Evolutionary conservation across 2,329 filamentous ascomycete species (phyloP), one percentile per base, ranked within the genome.

Genomic region (Alternaria alternata): DNA sequence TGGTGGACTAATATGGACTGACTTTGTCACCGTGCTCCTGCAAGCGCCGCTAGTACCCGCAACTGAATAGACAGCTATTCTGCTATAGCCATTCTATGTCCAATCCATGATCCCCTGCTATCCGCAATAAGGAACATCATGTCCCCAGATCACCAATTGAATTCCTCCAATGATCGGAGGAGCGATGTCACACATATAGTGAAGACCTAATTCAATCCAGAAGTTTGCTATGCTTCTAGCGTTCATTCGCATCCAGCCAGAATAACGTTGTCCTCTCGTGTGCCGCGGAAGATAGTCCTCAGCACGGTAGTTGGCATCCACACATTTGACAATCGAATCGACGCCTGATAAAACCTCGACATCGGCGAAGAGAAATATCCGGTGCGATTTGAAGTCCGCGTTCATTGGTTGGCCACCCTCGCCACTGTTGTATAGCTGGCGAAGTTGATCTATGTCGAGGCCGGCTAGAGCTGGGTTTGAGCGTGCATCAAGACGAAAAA

Each of bases 401-500:
- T 57, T 60, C 34, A 66, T 59, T 38, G 59, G 64, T 46, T 56
- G 24, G 28, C 49, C 62, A 22, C 64, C 62, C 8, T 65, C 56
- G 24, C 24, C 38, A 34, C 34, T 54, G 20, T 57, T 65, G 54
- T 65, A 68, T 30, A 60, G 36, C 51, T 53, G 22, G 44, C 64
- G 64, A 43, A 68, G 44, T 34, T 67, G 59, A 24, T 65, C 58
- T 18, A 62, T 54, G 41, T 52, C 32, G 6, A 67, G 62, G 34
- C 57, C 54, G 4, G 51, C 54, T 16, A 65, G 55, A 12, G 59
- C 48, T 22, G 54, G 22, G 39, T 67, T 57, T 38, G 59, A 63
- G 28, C 62, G 64, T 36, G 60, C 53, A 51, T 68, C 64, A 16
- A 67, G 54, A 26, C 46, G 54, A 38, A 68, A 68, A 38, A 66